Base-by-base conservation (phyloP, 768 basidiomycete genomes). In the Cystofilobasidium ferigula region DNA sequence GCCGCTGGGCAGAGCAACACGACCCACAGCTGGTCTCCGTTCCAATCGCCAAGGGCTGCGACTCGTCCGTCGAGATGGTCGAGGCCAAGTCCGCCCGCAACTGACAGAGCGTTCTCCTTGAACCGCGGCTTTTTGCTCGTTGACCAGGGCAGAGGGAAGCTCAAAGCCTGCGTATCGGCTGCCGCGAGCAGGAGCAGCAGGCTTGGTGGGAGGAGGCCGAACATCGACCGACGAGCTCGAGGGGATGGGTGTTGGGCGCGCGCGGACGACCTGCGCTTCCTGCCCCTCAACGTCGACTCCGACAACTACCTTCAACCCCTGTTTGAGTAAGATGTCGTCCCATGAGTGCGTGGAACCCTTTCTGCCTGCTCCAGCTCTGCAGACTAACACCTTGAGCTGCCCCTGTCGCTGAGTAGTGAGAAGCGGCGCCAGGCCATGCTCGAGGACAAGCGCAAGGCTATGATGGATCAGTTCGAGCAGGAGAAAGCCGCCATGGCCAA, bases 91-190 rank as follows among this genome's bases (percentile, higher is more conserved):
- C 84, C 77, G 10, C 91, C 93, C 3, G 90, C 86, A 68, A 83
- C 80, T 58, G 95, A 78, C 60, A 97, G 80, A 0, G 86, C 81
- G 71, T 92, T 93, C 61, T 85, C 83, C 13, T 81, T 83, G 78
- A 90, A 94, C 45, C 88, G 81, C 74, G 92, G 89, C n/a, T 85
- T 81, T 48, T 85, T 80, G 76, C 92, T 92, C 92, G 92, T 94
- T 3, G 63, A 51, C 47, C 60, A 67, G 14, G 65, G 34, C 12
- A 45, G 43, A 8, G 22, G 18, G 8, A 60, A 60, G 38, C 24
- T 42, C 22, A 38, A 60, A 24, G 58, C 58, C 24, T 22, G 18
- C 13, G 35, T 38, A 16, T 40, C 57, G 26, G 57, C 28, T 8
- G 51, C 16, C 7, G 57, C 32, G 24, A 64, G 45, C 14, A 59